phyloP scores from a whole-genome alignment of 306 rosid species.

The Hylodesmum podocarpum region DNA sequence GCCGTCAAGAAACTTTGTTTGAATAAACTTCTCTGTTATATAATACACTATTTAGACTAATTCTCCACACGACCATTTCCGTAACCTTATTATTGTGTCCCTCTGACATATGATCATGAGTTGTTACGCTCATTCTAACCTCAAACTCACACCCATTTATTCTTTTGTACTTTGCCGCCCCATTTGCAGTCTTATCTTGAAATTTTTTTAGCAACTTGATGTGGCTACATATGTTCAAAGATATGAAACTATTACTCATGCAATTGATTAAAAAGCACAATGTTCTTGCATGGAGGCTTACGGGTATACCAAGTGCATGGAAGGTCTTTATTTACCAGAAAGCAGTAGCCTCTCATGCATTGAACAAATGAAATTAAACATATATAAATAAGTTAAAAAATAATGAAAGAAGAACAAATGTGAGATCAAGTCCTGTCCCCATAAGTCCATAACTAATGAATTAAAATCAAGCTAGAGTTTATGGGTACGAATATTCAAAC shows the following conservation, averaged over 20 bases:
- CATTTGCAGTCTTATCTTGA: not conserved
- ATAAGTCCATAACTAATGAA: too few relatives aligned
- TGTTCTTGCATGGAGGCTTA: not conserved
- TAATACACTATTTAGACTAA: not conserved
- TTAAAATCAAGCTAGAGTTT: too few relatives aligned
- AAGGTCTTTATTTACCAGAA: not conserved
- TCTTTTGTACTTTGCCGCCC: too few relatives aligned
- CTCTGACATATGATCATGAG: not conserved
- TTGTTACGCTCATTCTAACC: not conserved
- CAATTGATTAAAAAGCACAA: not conserved
- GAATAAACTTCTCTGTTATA: constrained; percentile 10
- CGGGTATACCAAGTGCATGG: not conserved
- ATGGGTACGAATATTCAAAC: too few relatives aligned
- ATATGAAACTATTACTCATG: not conserved
- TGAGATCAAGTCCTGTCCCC: too few relatives aligned
- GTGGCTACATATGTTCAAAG: not conserved
- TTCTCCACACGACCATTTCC: not conserved
- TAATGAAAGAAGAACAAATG: not conserved
- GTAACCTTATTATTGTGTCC: not conserved
- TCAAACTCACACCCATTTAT: not conserved
- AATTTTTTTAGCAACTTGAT: constrained; percentile 6
- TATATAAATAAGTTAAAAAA: not conserved
- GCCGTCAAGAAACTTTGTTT: constrained; percentile 43
- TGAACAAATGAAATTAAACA: not conserved
- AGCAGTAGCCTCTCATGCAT: constrained; percentile 5